Conservation (phyloP, 1,139 yeast genomes). For the Geotrichum fermentans region DNA sequence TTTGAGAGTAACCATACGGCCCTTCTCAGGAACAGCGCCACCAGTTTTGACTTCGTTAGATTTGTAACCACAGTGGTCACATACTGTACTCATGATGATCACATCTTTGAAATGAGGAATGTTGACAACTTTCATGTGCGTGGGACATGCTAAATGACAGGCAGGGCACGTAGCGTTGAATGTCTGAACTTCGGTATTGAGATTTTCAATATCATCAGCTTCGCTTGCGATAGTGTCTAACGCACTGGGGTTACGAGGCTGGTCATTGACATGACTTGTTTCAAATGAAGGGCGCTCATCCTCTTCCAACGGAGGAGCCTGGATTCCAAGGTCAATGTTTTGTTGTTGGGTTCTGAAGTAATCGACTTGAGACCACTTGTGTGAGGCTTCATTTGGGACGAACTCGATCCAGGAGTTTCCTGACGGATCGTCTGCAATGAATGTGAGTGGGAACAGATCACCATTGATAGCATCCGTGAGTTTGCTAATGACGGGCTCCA, state of each 20-base stretch:
- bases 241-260: constrained; percentile 27
- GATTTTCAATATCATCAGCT: constrained; percentile 76
- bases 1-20: constrained; percentile 64
- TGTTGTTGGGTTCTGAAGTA: constrained; percentile 86
- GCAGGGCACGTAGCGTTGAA: constrained; percentile 90
- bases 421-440: constrained; percentile 85
- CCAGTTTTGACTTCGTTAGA: constrained; percentile 98
- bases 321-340: constrained; percentile 78
- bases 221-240: constrained; percentile 32
- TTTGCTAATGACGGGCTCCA: constrained; percentile 60
- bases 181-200: constrained; percentile 84
- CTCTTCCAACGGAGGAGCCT: constrained; percentile 65
- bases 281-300: constrained; percentile 33
- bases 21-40: constrained; percentile 87
- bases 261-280: constrained; percentile 39
- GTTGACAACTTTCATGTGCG: constrained; percentile 93
- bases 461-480: constrained; percentile 58
- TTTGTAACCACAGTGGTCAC: constrained; percentile 91
- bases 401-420: constrained; percentile 97
- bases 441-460: constrained; percentile 69
- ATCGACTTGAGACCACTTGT: constrained; percentile 84
- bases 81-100: constrained; percentile 88
- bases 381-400: constrained; percentile 80
- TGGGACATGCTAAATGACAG: constrained; percentile 68
- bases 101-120: constrained; percentile 98